phyloP scores from a whole-genome alignment of 1,139 yeast species.

The Protomyces arabidopsidicola region DNA sequence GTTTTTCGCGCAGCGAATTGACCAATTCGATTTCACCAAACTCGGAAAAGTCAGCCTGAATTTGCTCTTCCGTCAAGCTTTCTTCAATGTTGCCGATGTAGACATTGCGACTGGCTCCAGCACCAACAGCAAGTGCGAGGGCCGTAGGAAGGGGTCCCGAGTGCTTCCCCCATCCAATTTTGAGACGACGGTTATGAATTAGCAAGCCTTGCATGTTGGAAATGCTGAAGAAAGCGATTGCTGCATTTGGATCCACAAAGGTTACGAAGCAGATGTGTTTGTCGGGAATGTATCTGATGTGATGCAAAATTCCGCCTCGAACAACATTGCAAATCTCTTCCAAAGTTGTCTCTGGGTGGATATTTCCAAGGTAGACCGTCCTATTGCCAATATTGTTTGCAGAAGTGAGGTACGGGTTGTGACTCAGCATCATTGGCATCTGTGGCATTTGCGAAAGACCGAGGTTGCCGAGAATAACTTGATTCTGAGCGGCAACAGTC shows the following conservation, averaged over 20 bases:
- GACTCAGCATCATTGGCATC: background rate
- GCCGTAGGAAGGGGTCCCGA: constrained; percentile 84
- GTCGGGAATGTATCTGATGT: constrained; percentile 57
- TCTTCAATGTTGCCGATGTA: constrained; percentile 70
- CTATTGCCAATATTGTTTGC: constrained; percentile 77
- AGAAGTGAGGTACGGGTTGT: background rate
- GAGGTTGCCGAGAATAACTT: constrained; percentile 9
- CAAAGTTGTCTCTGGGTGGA: constrained; percentile 76
- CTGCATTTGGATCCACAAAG: constrained; percentile 84
- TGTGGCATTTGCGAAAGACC: constrained; percentile 2
- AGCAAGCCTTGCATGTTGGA: constrained; percentile 76
- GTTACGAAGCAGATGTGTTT: constrained; percentile 89
- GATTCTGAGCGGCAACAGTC: constrained; percentile 15
- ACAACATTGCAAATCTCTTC: constrained; percentile 93
- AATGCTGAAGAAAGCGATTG: constrained; percentile 89
- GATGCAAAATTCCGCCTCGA: constrained; percentile 83
- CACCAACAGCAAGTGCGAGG: constrained; percentile 78
- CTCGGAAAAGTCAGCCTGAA: constrained; percentile 68
- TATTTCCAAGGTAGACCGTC: constrained; percentile 82
- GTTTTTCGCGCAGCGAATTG: constrained; percentile 73
- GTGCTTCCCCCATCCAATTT: constrained; percentile 96
- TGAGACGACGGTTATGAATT: constrained; percentile 72
- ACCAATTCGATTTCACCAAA: constrained; percentile 95
- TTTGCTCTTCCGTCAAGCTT: constrained; percentile 54
- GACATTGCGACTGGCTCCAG: constrained; percentile 87